Evolutionary conservation across 2,329 filamentous ascomycete species (phyloP).

Genomic region (Ophioceras dolichostomum): DNA sequence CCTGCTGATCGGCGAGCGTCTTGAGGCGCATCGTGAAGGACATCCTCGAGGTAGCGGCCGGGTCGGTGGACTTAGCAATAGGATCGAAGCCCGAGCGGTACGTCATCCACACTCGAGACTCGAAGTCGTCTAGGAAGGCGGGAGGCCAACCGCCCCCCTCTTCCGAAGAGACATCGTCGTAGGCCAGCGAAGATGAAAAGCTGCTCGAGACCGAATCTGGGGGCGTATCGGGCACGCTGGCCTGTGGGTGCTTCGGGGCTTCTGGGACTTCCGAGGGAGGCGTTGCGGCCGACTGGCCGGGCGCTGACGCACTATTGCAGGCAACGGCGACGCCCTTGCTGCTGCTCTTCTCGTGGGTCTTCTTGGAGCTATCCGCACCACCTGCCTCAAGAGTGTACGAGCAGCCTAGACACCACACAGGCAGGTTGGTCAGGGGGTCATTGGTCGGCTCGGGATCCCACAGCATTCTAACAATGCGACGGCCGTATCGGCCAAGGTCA

Average conservation of each 20-base stretch:
- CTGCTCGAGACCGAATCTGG: slow-evolving; percentile 37
- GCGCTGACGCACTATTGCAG: slow-evolving; percentile 3
- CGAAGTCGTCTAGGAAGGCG: slow-evolving; percentile 82
- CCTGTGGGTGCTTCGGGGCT: neutral
- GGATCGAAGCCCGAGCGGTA: slow-evolving; percentile 78
- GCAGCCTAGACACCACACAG: slow-evolving; percentile 72
- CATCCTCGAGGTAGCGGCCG: slow-evolving; percentile 57
- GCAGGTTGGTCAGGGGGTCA: slow-evolving; percentile 50
- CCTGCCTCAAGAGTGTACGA: slow-evolving; percentile 31
- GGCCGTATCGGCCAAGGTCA: slow-evolving; percentile 62
- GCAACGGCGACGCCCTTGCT: neutral
- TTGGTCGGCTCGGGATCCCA: slow-evolving; percentile 87
- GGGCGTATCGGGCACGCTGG: slow-evolving; percentile 24
- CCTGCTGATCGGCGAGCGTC: slow-evolving; percentile 58
- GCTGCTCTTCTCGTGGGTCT: slow-evolving; percentile 8
- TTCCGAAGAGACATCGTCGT: slow-evolving; percentile 28
- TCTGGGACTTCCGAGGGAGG: slow-evolving; percentile 1
- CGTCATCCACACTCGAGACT: slow-evolving; percentile 90
- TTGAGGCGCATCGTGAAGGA: slow-evolving; percentile 78
- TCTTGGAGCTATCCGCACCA: slow-evolving; percentile 10
- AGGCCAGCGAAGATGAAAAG: slow-evolving; percentile 37
- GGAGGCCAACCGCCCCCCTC: slow-evolving; percentile 61
- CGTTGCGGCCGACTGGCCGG: slow-evolving; percentile 8
- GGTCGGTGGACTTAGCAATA: slow-evolving; percentile 69
- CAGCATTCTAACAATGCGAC: slow-evolving; percentile 78